Evolutionary conservation across 345 rosid genomes (phyloP), one percentile per base, ranked within the genome.

Genomic region (Eucalyptus marginata): DNA sequence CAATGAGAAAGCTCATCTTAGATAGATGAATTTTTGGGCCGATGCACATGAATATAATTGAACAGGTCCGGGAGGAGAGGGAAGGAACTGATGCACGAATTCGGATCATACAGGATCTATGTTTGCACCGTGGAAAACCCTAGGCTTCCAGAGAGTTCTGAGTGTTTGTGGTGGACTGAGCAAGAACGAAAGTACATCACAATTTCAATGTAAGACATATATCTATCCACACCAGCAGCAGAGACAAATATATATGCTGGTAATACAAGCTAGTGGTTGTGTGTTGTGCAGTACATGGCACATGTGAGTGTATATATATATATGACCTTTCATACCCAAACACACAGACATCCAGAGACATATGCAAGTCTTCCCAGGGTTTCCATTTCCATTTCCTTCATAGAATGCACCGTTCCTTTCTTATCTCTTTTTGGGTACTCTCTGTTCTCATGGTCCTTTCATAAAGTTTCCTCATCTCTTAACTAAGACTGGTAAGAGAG

Each of bases 401-500:
- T 12, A 76, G 47, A 76, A 36, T 40, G 83, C 46, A 10, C 83
- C 12, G 14, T 58, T 62, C 88, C 86, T 13, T 83, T 43, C 66
- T 51, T 87, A 84, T 87, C 89, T 59, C 52, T 50, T 86, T 87
- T 87, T 27, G 87, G 84, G 84, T 87, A 47, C 87, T 88, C 87
- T 71, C 86, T 71, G 50, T 33, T 47, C 29, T 58, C 85, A 20
- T 18, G 66, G 47, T 17, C 84, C 86, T 86, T 33, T 54, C 49
- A 80, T 86, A 91, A 93, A 91, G 92, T 52, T 88, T 24, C 64
- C 16, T 52, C 88, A 90, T 54, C 89, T 33, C 90, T 90, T 91
- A 90, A 88, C 93, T 89, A 86, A 91, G 91, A 92, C 88, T 86
- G 64, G 94, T 89, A 91, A 92, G 85, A 87, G 62, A 88, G 47